Conservation (phyloP, 352 stramenopile species). For the Proteromonas lacertae region DNA sequence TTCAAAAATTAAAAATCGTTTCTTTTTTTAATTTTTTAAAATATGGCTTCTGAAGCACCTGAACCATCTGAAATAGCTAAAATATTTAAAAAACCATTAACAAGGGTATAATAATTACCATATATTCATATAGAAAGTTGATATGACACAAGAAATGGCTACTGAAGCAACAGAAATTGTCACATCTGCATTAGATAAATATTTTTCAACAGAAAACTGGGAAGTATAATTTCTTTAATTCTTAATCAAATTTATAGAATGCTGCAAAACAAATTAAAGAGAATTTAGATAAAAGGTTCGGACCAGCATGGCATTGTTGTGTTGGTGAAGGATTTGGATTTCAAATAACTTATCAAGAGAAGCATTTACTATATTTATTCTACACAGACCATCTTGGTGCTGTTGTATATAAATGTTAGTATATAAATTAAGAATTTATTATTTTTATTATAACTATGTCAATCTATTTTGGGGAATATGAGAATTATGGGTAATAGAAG, state of each 20-base stretch:
- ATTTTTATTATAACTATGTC: too few relatives aligned
- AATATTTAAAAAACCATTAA: too few relatives aligned
- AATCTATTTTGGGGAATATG: too few relatives aligned
- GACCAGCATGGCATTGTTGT: constrained; percentile 64
- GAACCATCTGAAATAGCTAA: too few relatives aligned
- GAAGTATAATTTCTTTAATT: constrained; percentile 17
- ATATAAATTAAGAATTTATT: too few relatives aligned
- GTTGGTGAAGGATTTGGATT: constrained; percentile 80
- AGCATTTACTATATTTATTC: constrained; percentile 69
- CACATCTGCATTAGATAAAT: constrained; percentile 76
- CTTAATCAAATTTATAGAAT: constrained; percentile 3
- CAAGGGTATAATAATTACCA: too few relatives aligned
- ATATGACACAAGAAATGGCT: constrained; percentile 60
- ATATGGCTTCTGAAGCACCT: too few relatives aligned
- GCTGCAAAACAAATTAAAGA: constrained; percentile 62
- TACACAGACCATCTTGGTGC: too few relatives aligned
- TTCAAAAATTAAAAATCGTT: too few relatives aligned
- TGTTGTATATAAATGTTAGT: too few relatives aligned
- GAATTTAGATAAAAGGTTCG: constrained; percentile 87
- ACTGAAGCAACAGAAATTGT: constrained; percentile 73
- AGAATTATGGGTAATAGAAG: too few relatives aligned
- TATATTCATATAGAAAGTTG: constrained; percentile 3
- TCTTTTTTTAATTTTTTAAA: too few relatives aligned
- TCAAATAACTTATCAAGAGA: constrained; percentile 70
- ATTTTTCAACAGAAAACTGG: constrained; percentile 60